Evolutionary conservation across 176 grass and related monocot genomes (phyloP).

Genomic region (Zea mays): DNA sequence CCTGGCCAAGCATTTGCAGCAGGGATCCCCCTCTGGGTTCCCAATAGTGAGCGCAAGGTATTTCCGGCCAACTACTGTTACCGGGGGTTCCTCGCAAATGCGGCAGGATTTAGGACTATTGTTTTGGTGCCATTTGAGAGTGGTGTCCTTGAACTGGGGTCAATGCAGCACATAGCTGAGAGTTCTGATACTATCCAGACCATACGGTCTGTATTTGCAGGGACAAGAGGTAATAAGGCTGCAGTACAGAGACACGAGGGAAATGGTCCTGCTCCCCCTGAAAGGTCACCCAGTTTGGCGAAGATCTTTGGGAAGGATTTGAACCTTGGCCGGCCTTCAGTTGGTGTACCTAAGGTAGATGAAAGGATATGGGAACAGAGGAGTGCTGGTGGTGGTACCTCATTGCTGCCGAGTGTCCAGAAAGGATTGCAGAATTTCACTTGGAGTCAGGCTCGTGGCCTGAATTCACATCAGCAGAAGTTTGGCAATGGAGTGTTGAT

Average conservation of each 20-base stretch:
- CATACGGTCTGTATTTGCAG: constrained; percentile 72
- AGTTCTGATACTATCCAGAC: constrained; percentile 58
- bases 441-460: constrained; percentile 66
- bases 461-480: constrained; percentile 69
- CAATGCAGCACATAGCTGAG: constrained; percentile 65
- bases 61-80: constrained; percentile 80
- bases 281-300: constrained; percentile 46
- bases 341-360: constrained; percentile 52
- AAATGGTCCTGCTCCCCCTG: constrained; percentile 43
- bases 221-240: constrained; percentile 32
- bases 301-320: constrained; percentile 98
- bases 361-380: constrained; percentile 67
- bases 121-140: constrained; percentile 81
- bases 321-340: constrained; percentile 61
- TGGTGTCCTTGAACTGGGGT: constrained; percentile 93
- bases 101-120: constrained; percentile 77
- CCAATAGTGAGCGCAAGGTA: constrained; percentile 45
- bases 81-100: constrained; percentile 68
- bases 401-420: constrained; percentile 63
- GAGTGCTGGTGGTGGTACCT: constrained; percentile 39
- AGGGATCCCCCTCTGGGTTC: constrained; percentile 77
- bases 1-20: constrained; percentile 73
- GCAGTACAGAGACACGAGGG: constrained; percentile 53
- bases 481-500: constrained; percentile 67
- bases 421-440: constrained; percentile 74